Percentiles rank a stretch among this genome's conserved stretches.
Conservation (phyloP, 305 asterid genomes). For the Andrographis paniculata region DNA sequence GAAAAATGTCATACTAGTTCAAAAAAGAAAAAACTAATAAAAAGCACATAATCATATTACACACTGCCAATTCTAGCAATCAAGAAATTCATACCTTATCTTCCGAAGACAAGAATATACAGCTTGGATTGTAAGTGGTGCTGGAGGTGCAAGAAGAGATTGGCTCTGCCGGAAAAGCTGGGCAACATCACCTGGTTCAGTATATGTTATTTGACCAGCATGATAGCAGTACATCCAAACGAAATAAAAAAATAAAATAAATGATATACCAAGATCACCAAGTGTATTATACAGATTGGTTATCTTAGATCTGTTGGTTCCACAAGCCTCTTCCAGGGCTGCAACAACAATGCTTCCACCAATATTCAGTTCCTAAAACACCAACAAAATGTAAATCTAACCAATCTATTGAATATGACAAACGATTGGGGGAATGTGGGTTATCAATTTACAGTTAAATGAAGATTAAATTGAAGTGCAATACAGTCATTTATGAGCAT, state of each 20-base stretch:
- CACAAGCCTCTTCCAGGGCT: slow-evolving; percentile 84
- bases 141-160: slow-evolving; percentile 72
- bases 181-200: slow-evolving; percentile 90
- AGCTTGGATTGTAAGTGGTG: slow-evolving; percentile 69
- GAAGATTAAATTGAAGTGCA: slow-evolving; percentile 8
- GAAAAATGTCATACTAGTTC: no score
- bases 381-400: slow-evolving; percentile 17
- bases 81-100: slow-evolving; percentile 53
- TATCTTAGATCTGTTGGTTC: slow-evolving; percentile 65
- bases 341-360: slow-evolving; percentile 69
- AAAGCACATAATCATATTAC: slow-evolving; percentile 7
- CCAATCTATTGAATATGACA: slow-evolving; percentile 10
- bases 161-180: slow-evolving; percentile 87
- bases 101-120: slow-evolving; percentile 57
- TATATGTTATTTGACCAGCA: slow-evolving; percentile 15
- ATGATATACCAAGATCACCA: slow-evolving; percentile 79
- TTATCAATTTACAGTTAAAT: background rate
- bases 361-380: slow-evolving; percentile 73
- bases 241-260: background rate
- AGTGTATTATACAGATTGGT: slow-evolving; percentile 54
- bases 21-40: no score
- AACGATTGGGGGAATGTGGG: background rate
- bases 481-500: slow-evolving; percentile 4
- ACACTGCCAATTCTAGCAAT: slow-evolving; percentile 9
- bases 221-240: slow-evolving; percentile 9